phyloP scores from a whole-genome alignment of 2,329 filamentous ascomycete species.

The Botrytis tulipae region DNA sequence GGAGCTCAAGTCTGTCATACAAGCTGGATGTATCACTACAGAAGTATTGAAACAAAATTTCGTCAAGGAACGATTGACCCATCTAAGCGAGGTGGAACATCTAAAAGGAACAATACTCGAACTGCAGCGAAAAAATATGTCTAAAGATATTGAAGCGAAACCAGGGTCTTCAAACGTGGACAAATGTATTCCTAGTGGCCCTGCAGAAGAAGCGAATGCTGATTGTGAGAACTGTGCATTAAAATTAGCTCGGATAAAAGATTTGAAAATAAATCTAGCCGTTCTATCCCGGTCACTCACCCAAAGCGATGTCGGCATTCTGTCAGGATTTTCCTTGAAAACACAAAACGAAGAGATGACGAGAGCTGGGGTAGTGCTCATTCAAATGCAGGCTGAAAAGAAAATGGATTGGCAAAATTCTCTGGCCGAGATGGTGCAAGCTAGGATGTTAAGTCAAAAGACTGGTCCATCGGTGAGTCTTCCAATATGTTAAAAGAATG shows the following conservation, averaged over 20 bases:
- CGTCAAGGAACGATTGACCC: not conserved
- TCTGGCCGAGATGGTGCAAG: not conserved
- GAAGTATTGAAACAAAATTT: not conserved
- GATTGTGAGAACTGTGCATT: too few relatives aligned
- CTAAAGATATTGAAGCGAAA: not conserved
- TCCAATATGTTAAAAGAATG: not conserved
- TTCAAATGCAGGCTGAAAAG: not conserved
- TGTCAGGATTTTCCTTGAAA: fast-evolving
- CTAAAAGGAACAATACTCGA: not conserved
- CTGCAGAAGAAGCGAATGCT: not conserved
- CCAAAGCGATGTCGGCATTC: not conserved
- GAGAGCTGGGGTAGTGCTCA: fast-evolving
- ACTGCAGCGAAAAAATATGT: not conserved
- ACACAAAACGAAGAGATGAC: fast-evolving
- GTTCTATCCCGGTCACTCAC: not conserved
- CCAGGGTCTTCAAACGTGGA: too few relatives aligned
- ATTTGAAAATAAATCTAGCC: not conserved
- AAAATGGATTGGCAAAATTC: not conserved
- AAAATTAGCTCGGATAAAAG: too few relatives aligned
- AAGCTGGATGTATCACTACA: not conserved
- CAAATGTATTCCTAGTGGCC: not conserved
- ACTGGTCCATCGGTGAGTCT: not conserved
- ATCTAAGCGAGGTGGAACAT: not conserved
- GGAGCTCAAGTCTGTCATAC: not conserved
- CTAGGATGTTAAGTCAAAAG: not conserved